Evolutionary conservation across 352 stramenopile genomes (phyloP), one percentile per base, ranked within the genome.

Genomic region (Peronospora farinosa): DNA sequence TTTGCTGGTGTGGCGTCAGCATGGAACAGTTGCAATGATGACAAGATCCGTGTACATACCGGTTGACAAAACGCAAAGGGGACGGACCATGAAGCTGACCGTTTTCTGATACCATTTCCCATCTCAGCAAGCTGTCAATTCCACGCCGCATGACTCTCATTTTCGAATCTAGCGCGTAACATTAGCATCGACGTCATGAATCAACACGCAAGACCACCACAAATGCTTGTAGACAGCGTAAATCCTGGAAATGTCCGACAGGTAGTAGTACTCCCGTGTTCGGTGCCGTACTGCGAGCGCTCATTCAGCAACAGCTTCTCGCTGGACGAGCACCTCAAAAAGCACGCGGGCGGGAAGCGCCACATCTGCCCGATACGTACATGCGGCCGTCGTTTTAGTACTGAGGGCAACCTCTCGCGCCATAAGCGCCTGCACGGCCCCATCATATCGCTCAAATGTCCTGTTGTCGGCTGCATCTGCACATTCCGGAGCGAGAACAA

Each of bases 351-450:
- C 33, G 63, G 67, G 39, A 78, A 78, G 60, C 63, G 58, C 28
- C 64, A 78, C 51, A 69, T 76, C 35, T 78, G 69, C 28, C 65
- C 73, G 40, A 60, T 84, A 23, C 63, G 65, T 30, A 60, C 71
- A 2, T 84, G 73, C 51, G 67, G 61, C 19, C 62, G 63, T 12
- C 63, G 70, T 12, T 84, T 84, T 51, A 80, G 62, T 27, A 84
- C 73, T 11, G 63, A 71, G 2, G 73, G 73, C 25, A 84, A 84
- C 46, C 48, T 84, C 40, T 78, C 69, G 40, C 70, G 73, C 17
- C 70, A 84, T 57, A 81, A 81, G 57, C 72, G 69, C 9, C 66
- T 79, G 37, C 73, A 84, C 46, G 73, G 69, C 0, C 67, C 65
- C 23, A 65, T 80, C 47, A 72, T 68, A 39, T 68, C 70, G 21